Evolutionary conservation across 2,329 filamentous ascomycete species (phyloP).

Genomic region (Pseudogymnoascus sp.): DNA sequence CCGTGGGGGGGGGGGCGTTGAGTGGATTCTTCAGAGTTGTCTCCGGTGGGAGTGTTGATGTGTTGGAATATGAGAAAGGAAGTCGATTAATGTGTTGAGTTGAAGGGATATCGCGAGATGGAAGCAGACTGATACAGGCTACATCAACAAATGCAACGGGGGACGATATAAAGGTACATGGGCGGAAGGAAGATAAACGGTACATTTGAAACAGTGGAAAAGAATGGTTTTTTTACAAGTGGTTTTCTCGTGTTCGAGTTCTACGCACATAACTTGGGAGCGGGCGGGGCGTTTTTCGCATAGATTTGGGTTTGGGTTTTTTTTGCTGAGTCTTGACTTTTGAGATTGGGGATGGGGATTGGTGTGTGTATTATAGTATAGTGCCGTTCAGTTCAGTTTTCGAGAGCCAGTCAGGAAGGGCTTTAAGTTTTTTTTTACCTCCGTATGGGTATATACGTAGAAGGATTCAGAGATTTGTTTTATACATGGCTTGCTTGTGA

Average conservation of each 20-base stretch:
- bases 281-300: background rate
- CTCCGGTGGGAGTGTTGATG: background rate
- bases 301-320: background rate
- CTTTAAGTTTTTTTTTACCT: background rate
- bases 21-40: background rate
- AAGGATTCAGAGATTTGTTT: too few species aligned
- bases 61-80: background rate
- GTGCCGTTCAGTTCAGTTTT: background rate
- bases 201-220: background rate
- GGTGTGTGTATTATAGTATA: slow-evolving; percentile 1
- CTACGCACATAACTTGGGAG: background rate
- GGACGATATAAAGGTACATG: background rate
- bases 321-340: background rate
- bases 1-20: background rate
- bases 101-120: too few species aligned
- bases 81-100: background rate
- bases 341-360: background rate
- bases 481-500: too few species aligned
- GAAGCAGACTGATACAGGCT: background rate
- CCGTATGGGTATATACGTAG: background rate
- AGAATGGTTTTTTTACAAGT: background rate
- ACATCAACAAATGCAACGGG: background rate
- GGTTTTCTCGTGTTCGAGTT: background rate
- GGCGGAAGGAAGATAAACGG: background rate
- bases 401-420: background rate